These are phyloP conservation scores for Naganishia vaughanmartiniae DNA, from an alignment of 768 basidiomycete genomes.

Conservation along the genomic window DNA sequence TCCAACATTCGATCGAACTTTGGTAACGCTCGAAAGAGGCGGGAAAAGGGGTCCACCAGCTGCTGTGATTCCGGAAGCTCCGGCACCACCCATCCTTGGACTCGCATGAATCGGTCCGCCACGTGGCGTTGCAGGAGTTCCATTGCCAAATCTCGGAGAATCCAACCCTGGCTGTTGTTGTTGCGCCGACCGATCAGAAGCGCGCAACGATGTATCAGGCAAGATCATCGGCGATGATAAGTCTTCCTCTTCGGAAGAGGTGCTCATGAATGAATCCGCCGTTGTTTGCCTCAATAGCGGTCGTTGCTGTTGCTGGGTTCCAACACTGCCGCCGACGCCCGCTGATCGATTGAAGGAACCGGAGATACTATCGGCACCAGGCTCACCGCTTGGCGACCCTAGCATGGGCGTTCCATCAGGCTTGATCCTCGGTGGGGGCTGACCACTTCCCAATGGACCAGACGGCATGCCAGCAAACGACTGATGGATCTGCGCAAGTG, in stretches of 20 bases:
- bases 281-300: conserved; percentile 26
- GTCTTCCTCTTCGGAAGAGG: conserved; percentile 34
- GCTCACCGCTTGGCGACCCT: background rate
- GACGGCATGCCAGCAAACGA: conserved; percentile 15
- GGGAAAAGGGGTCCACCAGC: conserved; percentile 20
- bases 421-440: conserved; percentile 12
- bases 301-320: conserved; percentile 10
- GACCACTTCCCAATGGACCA: conserved; percentile 12
- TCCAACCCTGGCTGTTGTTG: background rate
- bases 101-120: background rate
- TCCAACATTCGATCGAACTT: background rate
- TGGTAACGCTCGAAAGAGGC: conserved; percentile 25
- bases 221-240: conserved; percentile 34
- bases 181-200: conserved; percentile 19
- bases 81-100: conserved; percentile 1
- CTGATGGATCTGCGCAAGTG: conserved; percentile 15
- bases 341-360: background rate
- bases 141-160: conserved; percentile 25
- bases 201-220: conserved; percentile 30
- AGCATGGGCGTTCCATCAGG: conserved; percentile 3
- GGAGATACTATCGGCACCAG: background rate
- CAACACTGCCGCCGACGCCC: background rate
- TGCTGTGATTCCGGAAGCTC: background rate
- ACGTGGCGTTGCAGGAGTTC: conserved; percentile 8
- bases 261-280: conserved; percentile 32